Evolutionary conservation across 2,329 filamentous ascomycete species (phyloP), one percentile per base, ranked within the genome.

Genomic region (Eutypella sp.): DNA sequence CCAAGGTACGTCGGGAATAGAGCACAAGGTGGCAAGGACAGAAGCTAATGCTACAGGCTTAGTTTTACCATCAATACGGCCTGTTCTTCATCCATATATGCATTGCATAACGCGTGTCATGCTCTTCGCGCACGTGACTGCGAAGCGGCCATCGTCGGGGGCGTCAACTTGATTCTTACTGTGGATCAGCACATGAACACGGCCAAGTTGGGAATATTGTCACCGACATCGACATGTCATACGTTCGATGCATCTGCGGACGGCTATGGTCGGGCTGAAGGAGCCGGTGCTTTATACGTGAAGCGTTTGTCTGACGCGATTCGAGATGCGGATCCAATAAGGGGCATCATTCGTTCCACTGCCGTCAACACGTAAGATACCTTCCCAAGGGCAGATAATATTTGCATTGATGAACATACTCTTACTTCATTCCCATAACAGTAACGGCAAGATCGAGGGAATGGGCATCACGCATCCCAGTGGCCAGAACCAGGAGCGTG

Each of bases 41-140:
- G 22, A 41, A 9, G 40, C n/a, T 31, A 22, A 41, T 11, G 9
- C 23, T 18, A 13, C 38, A 18, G 13, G 24, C 22, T 5, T 16
- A 51, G 48, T 37, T 45, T 51, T 22, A 60, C 58, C 6, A 55
- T 61, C 24, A 59, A 68, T 42, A 69, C 67, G 4, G 66, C 65
- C 4, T 69, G 66, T 47, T 68, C 67, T 0, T 65, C 64, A 0
- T 63, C 62, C 1, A 48, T 67, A 10, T 61, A 65, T 16, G 61
- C 64, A 4, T 47, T 69, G 2, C 57, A 64, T 33, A 57, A 57
- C n/a, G 63, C 62, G 2, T 58, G 57, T 23, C 45, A 57, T 22
- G 57, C 58, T 6, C 42, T 65, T 11, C 53, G 52, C 3, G 43
- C 38, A 5, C 49, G 58, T 3, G 66, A 69, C 29, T 64, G 60